Percentiles rank a stretch among this genome's conserved stretches.
These are phyloP conservation scores for Quercus glauca DNA, from an alignment of 306 rosid species.

Conservation along the genomic window DNA sequence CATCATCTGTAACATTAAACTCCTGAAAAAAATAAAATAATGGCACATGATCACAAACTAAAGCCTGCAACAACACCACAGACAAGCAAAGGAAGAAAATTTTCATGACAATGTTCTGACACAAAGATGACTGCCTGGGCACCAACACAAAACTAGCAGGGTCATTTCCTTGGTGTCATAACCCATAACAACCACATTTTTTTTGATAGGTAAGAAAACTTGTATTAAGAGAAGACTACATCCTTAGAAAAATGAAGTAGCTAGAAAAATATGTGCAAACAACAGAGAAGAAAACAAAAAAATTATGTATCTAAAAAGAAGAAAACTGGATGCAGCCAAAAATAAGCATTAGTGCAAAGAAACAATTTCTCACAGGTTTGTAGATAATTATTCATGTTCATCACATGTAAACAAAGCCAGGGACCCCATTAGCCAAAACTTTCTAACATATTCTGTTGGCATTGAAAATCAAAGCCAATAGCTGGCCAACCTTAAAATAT, in stretches of 20 bases:
- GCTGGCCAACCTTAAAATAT: not conserved
- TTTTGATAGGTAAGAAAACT: too few relatives aligned
- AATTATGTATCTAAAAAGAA: too few relatives aligned
- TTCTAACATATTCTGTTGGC: not conserved
- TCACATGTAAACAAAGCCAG: not conserved
- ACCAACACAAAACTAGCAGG: not conserved
- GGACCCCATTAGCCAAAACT: not conserved
- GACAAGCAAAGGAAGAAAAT: not conserved
- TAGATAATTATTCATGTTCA: not conserved
- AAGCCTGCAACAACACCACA: not conserved
- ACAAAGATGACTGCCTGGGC: not conserved
- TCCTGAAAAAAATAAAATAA: slow-evolving; percentile 40
- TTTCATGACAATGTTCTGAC: not conserved
- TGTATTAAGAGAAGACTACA: too few relatives aligned
- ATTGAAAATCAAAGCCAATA: not conserved
- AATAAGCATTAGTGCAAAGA: not conserved
- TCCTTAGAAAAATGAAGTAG: too few relatives aligned
- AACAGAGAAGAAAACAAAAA: too few relatives aligned
- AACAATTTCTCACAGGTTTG: not conserved
- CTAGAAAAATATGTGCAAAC: too few relatives aligned
- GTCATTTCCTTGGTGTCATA: not conserved
- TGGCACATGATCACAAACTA: slow-evolving; percentile 19
- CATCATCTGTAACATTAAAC: slow-evolving; percentile 41
- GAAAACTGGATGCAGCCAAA: too few relatives aligned
- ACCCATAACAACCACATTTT: not conserved